Evolutionary conservation across 1,284 basidiomycete species (phyloP), one percentile per base, ranked within the genome.

Genomic region (Moniliella sp.): DNA sequence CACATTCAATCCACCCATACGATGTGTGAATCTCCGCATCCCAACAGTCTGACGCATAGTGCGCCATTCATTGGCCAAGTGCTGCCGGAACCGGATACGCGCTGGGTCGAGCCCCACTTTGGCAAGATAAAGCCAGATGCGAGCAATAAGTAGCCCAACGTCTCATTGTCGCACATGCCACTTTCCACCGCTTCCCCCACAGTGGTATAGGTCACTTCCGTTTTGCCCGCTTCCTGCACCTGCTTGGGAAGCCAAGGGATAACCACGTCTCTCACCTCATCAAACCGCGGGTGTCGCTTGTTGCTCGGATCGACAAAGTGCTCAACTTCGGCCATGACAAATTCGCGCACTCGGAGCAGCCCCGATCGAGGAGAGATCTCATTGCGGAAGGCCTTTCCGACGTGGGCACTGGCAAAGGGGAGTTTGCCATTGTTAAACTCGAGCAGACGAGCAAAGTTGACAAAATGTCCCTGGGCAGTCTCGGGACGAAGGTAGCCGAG

Each of bases 291-390:
- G 71, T 97, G 91, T 14, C 63, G 65, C 67, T 97, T 99, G 67
- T 93, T 76, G 33, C 72, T 69, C 4, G 88, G 91, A 66, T 97
- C 88, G 48, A 97, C 88, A 52, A 69, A 99, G 67, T 99, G 88
- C 65, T 99, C 91, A 62, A 99, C 93, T 67, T 97, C 91, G 34
- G 86, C 91, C 88, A 99, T 93, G 21, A 81, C 91, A 66, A 97
- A 99, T 62, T 99, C 91, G 45, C 88, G 78, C 26, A 97, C 91
- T 45, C 91, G 83, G 32, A 99, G 70, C 29, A 99, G 70, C 38
- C 88, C 91, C 33, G 86, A 82, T 36, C 82, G 77, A 15, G 91
- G 91, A 4, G 83, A 84, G 54, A 99, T 97, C 62, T 97, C 91
- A 62, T 99, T 99, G 41, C 91, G 74, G 74, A 97, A 99, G 18